Conservation (phyloP, 1,284 basidiomycete genomes). For the Moesziomyces aphidis region DNA sequence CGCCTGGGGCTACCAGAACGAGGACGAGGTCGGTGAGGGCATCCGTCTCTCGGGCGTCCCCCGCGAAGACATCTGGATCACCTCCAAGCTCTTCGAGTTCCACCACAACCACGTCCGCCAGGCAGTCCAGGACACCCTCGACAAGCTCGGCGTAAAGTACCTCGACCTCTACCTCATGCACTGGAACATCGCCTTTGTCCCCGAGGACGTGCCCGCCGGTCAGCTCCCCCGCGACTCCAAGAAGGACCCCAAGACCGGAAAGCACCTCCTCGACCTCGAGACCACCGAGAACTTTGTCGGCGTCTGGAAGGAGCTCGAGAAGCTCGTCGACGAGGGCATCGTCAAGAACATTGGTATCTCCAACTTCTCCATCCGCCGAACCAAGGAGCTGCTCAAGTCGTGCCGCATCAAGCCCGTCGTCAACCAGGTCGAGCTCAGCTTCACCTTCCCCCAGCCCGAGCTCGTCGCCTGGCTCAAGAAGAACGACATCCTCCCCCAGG, state of each 20-base stretch:
- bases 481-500: conserved; percentile 54
- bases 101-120: conserved; percentile 70
- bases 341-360: conserved; percentile 74
- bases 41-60: conserved; percentile 79
- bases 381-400: conserved; percentile 53
- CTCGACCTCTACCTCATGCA: conserved; percentile 87
- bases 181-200: conserved; percentile 71
- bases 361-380: conserved; percentile 63
- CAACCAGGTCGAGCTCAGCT: conserved; percentile 64
- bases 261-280: conserved; percentile 79
- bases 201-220: conserved; percentile 51
- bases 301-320: conserved; percentile 58
- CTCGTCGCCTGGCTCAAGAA: conserved; percentile 76
- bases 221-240: conserved; percentile 60
- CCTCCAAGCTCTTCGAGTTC: conserved; percentile 82
- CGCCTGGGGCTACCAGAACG: conserved; percentile 73
- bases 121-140: conserved; percentile 81
- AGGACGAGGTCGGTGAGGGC: conserved; percentile 86
- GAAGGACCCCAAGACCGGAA: conserved; percentile 54
- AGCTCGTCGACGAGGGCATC: conserved; percentile 59
- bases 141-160: conserved; percentile 79
- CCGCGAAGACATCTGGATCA: conserved; percentile 84
- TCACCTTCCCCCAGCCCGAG: conserved; percentile 76
- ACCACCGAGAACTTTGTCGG: conserved; percentile 52
- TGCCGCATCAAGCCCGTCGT: conserved; percentile 57